Percentiles rank a stretch among this genome's conserved stretches.
phyloP scores from a whole-genome alignment of 2,329 filamentous ascomycete species.

The Botrytis aclada region DNA sequence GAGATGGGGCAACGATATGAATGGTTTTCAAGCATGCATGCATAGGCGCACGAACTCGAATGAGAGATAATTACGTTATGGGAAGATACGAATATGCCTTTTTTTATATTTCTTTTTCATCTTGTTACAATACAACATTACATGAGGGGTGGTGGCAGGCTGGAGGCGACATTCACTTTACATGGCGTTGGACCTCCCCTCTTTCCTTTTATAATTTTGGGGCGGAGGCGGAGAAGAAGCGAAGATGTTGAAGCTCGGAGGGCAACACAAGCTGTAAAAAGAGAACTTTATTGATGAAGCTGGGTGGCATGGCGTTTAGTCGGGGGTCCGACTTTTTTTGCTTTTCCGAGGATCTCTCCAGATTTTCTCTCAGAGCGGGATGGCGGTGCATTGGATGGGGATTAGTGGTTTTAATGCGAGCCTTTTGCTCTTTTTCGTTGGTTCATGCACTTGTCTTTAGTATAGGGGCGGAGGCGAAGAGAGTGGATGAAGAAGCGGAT shows the following conservation, averaged over 20 bases:
- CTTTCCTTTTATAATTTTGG: background rate
- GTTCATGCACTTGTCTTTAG: conserved; percentile 10
- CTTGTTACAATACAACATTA: conserved; percentile 16
- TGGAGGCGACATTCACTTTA: conserved; percentile 2
- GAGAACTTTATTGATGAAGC: conserved; percentile 13
- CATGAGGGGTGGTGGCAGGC: conserved; percentile 6
- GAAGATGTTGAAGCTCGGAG: background rate
- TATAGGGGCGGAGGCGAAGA: background rate
- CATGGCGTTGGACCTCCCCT: background rate
- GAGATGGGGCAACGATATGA: conserved; percentile 4
- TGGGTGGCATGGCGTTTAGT: conserved; percentile 10
- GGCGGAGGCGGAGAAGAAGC: background rate
- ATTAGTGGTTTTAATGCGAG: conserved; percentile 3
- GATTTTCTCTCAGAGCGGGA: background rate
- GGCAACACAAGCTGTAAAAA: conserved; percentile 7
- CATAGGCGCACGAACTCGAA: conserved; percentile 13
- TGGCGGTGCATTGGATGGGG: conserved; percentile 9
- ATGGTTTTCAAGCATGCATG: conserved; percentile 15
- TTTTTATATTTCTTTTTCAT: background rate
- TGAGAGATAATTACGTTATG: conserved; percentile 14
- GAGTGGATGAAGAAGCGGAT: background rate
- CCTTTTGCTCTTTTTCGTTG: conserved; percentile 1
- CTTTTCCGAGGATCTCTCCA: background rate
- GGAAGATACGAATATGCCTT: conserved; percentile 9
- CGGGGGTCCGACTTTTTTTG: background rate